Base-by-base conservation (phyloP, 352 stramenopile species). In the Pythium pectinolyticum region DNA sequence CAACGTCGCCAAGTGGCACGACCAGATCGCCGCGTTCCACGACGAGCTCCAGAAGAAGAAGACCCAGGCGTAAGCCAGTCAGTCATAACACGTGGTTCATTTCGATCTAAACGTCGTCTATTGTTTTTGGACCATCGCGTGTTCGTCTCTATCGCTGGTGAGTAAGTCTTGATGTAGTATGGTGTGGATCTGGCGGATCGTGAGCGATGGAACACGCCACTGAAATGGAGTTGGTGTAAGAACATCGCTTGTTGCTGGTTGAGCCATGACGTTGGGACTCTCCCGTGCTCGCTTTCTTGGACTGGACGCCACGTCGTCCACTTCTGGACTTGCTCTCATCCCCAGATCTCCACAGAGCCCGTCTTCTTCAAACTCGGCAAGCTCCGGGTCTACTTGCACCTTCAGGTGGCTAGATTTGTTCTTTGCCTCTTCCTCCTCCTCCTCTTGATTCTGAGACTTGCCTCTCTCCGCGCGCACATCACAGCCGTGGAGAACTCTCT, bases 321-420 rank as follows among this genome's bases (percentile, higher is more conserved):
- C 2, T 24, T 25, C 7, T 49, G 41, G 3, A 11, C 5, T 49
- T 9, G 41, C n/a, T n/a, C n/a, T n/a, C n/a, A n/a, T n/a, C n/a
- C n/a, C 4, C 2, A 31, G 12, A 5, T 49, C 41, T 19, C 30
- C 41, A 17, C 27, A 30, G 6, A 89, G 52, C 3, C 78, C 80
- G 11, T 85, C 78, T 55, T 89, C 80, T 63, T 88, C 78, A 24
- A 88, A 88, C 47, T 82, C 80, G 19, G 78, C 76, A 2, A 88
- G 66, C 40, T 89, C 80, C 8, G 76, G 75, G 3, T 19, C 30
- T 11, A 2, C 30, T 10, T 63, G 41, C 11, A 53, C 6, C 9
- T 5, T 11, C 6, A 66, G 24, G 66, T 74, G 28, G 55, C 63
- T 11, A 51, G 40, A 20, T 58, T 59, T 20, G 57, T 66, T 30